Conservation (phyloP, 176 grass and related monocot genomes). For the Triticum monococcum region DNA sequence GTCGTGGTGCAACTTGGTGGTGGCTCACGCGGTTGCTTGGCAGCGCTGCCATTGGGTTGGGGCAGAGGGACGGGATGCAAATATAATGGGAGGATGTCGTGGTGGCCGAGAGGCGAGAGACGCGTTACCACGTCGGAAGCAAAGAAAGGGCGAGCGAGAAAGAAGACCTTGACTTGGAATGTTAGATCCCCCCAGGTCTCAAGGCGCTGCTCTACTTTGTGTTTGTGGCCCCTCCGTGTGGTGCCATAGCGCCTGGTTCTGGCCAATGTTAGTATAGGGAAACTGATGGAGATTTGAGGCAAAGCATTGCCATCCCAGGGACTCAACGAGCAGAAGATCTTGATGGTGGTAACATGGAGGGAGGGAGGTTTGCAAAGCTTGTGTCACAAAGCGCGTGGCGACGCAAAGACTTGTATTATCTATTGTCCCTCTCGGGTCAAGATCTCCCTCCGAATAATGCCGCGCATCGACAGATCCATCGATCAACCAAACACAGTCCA, state of each 20-base stretch:
- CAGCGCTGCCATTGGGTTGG: not conserved
- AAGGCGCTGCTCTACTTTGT: no score
- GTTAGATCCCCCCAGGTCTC: no score
- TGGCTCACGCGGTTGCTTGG: constrained; percentile 39
- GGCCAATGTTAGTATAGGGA: not conserved
- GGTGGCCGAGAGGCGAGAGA: not conserved
- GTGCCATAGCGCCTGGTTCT: not conserved
- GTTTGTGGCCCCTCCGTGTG: not conserved
- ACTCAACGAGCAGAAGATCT: not conserved
- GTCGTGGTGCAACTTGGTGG: not conserved
- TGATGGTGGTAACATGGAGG: not conserved
- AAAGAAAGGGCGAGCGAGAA: not conserved
- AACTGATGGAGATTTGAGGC: not conserved
- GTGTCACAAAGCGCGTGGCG: not conserved
- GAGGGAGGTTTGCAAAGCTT: not conserved
- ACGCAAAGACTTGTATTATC: not conserved
- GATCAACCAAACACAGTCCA: not conserved
- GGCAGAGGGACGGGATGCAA: not conserved
- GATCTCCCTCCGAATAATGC: not conserved
- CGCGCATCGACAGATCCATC: not conserved
- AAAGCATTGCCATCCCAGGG: not conserved
- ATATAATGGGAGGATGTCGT: not conserved
- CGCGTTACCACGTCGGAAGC: constrained; percentile 54
- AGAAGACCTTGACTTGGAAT: not conserved
- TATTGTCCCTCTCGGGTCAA: not conserved